A percentile compares a stretch with the other conserved stretches of the same genome.
Conservation (phyloP, 129 eudicot species). For the Chrysanthemum makinoi region DNA sequence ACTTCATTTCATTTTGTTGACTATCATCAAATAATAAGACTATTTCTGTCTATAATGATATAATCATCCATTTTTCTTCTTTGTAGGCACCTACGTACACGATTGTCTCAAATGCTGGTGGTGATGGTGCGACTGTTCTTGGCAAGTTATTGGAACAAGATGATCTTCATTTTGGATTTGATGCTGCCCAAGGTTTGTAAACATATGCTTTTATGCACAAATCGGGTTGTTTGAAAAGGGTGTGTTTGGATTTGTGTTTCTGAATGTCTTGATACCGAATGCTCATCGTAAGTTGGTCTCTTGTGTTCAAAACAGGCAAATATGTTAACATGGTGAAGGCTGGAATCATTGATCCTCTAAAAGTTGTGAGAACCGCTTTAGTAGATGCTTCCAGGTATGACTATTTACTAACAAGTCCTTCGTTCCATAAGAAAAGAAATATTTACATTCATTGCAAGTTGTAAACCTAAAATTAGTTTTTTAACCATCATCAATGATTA, state of each 20-base stretch:
- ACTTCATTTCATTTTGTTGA: constrained; percentile 10
- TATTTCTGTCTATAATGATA: not conserved
- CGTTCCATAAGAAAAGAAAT: too few relatives aligned
- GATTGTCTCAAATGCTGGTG: constrained; percentile 89
- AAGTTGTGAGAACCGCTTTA: constrained; percentile 89
- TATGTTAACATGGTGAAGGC: constrained; percentile 84
- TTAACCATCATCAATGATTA: too few relatives aligned
- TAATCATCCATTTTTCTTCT: not conserved
- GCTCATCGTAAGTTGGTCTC: too few relatives aligned
- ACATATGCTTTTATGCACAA: constrained; percentile 1
- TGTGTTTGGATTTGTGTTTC: not conserved
- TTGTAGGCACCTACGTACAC: constrained; percentile 74
- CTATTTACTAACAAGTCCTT: too few relatives aligned
- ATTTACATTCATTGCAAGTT: too few relatives aligned
- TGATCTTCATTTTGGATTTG: constrained; percentile 69
- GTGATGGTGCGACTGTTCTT: constrained; percentile 71
- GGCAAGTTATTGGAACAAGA: constrained; percentile 87
- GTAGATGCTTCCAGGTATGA: constrained; percentile 86
- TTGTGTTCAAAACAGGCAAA: constrained; percentile 42
- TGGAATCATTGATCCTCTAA: constrained; percentile 90
- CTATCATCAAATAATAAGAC: not conserved
- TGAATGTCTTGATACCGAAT: too few relatives aligned
- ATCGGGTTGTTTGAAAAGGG: not conserved
- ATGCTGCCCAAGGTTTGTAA: constrained; percentile 89
- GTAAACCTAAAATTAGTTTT: too few relatives aligned